Conservation (phyloP, 768 basidiomycete species). For the Rhizopogon vesiculosus region DNA sequence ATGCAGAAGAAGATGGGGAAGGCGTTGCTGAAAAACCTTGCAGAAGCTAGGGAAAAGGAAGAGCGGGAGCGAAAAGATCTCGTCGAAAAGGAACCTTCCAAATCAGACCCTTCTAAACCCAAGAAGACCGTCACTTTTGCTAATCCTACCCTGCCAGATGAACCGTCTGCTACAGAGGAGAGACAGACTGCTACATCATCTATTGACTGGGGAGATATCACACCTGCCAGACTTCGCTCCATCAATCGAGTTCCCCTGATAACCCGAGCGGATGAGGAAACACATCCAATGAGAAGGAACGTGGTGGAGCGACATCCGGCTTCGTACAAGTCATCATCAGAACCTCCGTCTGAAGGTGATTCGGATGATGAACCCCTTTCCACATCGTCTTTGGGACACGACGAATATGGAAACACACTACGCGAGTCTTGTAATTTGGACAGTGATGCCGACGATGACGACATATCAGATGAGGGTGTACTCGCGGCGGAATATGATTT, state of each 20-base stretch:
- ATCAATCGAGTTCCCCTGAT: slow-evolving; percentile 31
- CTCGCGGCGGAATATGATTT: slow-evolving; percentile 51
- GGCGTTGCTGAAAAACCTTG: slow-evolving; percentile 45
- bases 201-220: slow-evolving; percentile 51
- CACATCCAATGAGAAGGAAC: slow-evolving; percentile 57
- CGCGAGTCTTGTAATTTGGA: slow-evolving; percentile 8
- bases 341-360: slow-evolving; percentile 30
- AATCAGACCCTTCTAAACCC: slow-evolving; percentile 24
- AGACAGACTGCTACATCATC: slow-evolving; percentile 3
- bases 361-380: slow-evolving; percentile 67
- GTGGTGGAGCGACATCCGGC: slow-evolving; percentile 63
- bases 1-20: slow-evolving; percentile 79
- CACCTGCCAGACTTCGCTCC: slow-evolving; percentile 43
- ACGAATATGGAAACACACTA: slow-evolving; percentile 14
- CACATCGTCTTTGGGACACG: slow-evolving; percentile 20
- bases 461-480: slow-evolving; percentile 33
- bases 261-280: slow-evolving; percentile 24
- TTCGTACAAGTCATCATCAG: slow-evolving; percentile 12
- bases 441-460: slow-evolving; percentile 24
- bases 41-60: slow-evolving; percentile 35
- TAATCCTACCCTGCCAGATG: slow-evolving; percentile 27
- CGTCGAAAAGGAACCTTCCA: slow-evolving; percentile 20
- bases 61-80: slow-evolving; percentile 29
- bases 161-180: slow-evolving; percentile 11
- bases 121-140: slow-evolving; percentile 70